A percentile compares a stretch with the other conserved stretches of the same genome.
Conservation (phyloP, 2,329 filamentous ascomycete species). For the Fusarium sambucinum region DNA sequence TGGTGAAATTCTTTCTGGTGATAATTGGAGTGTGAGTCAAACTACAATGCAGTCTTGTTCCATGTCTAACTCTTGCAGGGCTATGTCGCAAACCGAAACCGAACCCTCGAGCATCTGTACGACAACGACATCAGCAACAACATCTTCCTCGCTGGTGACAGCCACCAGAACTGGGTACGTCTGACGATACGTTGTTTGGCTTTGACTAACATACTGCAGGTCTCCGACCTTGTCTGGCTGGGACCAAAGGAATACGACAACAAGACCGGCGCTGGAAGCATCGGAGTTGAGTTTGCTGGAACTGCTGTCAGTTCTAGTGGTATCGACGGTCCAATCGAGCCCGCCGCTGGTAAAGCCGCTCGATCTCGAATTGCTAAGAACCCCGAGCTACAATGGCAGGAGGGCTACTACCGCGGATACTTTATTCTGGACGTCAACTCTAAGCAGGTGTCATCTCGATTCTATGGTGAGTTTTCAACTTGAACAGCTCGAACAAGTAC, state of each 20-base stretch:
- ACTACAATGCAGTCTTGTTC: accelerated
- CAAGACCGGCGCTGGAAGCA: constrained; percentile 64
- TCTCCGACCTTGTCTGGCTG: constrained; percentile 68
- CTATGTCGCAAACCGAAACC: constrained; percentile 77
- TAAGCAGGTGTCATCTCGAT: constrained; percentile 70
- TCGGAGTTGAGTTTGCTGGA: constrained; percentile 75
- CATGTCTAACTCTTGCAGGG: constrained; percentile 53
- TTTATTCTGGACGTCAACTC: constrained; percentile 72
- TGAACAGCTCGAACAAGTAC: accelerated
- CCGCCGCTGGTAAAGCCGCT: constrained; percentile 51
- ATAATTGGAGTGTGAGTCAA: constrained; percentile 50
- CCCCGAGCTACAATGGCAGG: constrained; percentile 77
- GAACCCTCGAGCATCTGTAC: constrained; percentile 75
- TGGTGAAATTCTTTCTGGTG: constrained; percentile 45
- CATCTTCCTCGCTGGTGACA: constrained; percentile 78
- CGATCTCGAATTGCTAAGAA: constrained; percentile 58
- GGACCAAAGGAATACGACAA: constrained; percentile 65
- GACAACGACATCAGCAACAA: constrained; percentile 78
- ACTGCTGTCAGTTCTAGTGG: constrained; percentile 65
- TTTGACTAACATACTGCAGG: constrained; percentile 58
- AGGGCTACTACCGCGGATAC: constrained; percentile 80
- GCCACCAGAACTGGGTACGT: constrained; percentile 58
- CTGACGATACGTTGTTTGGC: accelerated
- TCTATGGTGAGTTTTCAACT: constrained; percentile 61
- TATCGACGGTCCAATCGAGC: constrained; percentile 57